Base-by-base conservation (phyloP, 176 grass and related monocot genomes). In the Carex scoparia region DNA sequence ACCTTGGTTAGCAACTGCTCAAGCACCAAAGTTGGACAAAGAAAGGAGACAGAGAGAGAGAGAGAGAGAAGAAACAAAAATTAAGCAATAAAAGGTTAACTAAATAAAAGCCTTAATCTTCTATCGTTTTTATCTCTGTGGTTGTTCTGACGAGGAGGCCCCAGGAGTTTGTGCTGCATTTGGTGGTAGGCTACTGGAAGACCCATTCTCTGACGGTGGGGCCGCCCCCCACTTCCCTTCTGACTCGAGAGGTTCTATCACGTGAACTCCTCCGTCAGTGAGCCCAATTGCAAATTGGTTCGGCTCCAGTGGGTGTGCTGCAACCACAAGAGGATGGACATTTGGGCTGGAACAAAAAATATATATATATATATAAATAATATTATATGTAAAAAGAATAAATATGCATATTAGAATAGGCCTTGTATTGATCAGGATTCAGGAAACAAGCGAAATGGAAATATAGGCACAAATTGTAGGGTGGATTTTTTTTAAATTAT, bases 221-320 rank as follows among this genome's bases (percentile, higher is more conserved):
- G 88, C 87, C 37, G 87, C 92, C 85, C 95, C 95, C 95, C 93
- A 98, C 79, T 95, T 98, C 74, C 93, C 89, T 85, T 98, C 95
- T 28, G 95, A 95, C 84, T 98, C 93, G 58, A 88, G 83, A 14
- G 95, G 95, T 80, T 98, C 95, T 81, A 98, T 83, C 51, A 98
- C 93, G 58, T 93, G 87, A 76, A 98, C 93, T 56, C 86, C 84
- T 14, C 95, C 95, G 28, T 98, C 95, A 77, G 89, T 92, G 84
- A 98, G 84, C 4, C 95, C 95, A 46, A 98, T 80, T 74, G 95
- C 95, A 61, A 98, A 95, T 73, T 98, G 95, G 58, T 91, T 98
- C 74, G 93, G 91, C 82, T 98, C 95, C 1, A 87, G 87, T 64
- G 95, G 95, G 88, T 98, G 93, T 61, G 95, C 95, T 55, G 95